These are phyloP conservation scores for Hepatocystis sp. DNA, from an alignment of 169 alveolate species.

Conservation along the genomic window DNA sequence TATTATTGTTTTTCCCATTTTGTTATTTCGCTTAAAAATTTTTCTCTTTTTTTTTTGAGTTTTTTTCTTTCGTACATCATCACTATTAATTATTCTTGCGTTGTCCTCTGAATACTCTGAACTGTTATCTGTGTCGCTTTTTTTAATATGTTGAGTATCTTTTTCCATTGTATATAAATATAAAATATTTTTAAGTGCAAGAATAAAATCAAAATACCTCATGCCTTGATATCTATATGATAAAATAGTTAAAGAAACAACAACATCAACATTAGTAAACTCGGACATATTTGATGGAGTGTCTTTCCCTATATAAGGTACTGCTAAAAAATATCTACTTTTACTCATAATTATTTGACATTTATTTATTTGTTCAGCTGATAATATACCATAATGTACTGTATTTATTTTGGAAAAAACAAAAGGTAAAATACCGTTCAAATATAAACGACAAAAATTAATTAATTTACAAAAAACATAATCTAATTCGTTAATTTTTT, in stretches of 20 bases:
- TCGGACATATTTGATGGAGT: conserved; percentile 93
- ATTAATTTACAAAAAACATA: conserved; percentile 82
- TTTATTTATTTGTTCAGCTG: conserved; percentile 73
- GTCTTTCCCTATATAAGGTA: conserved; percentile 95
- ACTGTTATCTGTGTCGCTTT: conserved; percentile 66
- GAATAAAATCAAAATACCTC: conserved; percentile 88
- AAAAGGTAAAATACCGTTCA: conserved; percentile 91
- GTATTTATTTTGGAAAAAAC: conserved; percentile 87
- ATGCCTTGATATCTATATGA: conserved; percentile 92
- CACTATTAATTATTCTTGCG: too few species aligned
- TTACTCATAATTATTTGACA: conserved; percentile 75
- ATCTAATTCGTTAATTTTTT: conserved; percentile 72
- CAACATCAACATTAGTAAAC: conserved; percentile 94
- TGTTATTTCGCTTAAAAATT: too few species aligned
- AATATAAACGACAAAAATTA: conserved; percentile 89
- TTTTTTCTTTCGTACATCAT: background rate
- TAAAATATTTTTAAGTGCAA: conserved; percentile 81
- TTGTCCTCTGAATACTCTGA: conserved; percentile 61
- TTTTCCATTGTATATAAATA: conserved; percentile 77
- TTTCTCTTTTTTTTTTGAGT: too few species aligned
- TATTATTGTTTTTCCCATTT: too few species aligned
- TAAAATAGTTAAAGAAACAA: conserved; percentile 91
- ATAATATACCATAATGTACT: conserved; percentile 87
- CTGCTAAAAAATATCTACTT: conserved; percentile 91
- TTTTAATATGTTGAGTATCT: conserved; percentile 61